These are phyloP conservation scores for Phallus indusiatus DNA, from an alignment of 768 basidiomycete species.

Conservation along the genomic window DNA sequence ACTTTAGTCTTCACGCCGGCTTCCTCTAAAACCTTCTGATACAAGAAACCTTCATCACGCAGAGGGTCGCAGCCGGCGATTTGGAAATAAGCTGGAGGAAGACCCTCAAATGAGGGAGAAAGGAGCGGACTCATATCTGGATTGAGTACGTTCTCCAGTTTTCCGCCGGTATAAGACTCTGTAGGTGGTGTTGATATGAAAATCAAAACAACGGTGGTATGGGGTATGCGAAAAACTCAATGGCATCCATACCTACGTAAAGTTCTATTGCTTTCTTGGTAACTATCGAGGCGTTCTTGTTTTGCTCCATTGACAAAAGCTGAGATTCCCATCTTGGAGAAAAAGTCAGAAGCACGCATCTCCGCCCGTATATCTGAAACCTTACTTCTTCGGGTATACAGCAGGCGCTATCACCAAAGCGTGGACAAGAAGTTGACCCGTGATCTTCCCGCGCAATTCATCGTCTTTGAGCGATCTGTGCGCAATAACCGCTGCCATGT, in stretches of 20 bases:
- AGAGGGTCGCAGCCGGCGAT: constrained; percentile 4
- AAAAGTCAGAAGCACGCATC: neutral
- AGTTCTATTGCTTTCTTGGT: neutral
- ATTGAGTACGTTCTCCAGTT: neutral
- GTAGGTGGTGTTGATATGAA: neutral
- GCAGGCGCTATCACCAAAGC: constrained; percentile 15
- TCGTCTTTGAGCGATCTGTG: constrained; percentile 17
- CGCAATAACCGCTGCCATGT: constrained; percentile 15
- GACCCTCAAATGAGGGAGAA: neutral
- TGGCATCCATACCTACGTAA: neutral
- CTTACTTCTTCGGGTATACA: constrained; percentile 15
- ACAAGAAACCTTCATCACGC: constrained; percentile 5
- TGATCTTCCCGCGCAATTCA: constrained; percentile 13
- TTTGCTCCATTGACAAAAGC: constrained; percentile 15
- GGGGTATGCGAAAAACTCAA: neutral
- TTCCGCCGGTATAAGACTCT: neutral
- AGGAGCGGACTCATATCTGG: neutral
- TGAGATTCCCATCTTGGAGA: constrained; percentile 11
- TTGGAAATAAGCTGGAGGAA: constrained; percentile 4
- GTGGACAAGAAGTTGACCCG: constrained; percentile 16
- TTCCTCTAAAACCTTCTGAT: neutral
- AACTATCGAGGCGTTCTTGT: constrained; percentile 13
- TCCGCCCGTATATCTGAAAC: neutral
- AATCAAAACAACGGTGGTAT: neutral
- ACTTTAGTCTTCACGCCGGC: neutral